A percentile compares a stretch with the other conserved stretches of the same genome.
Evolutionary conservation across 768 basidiomycete species (phyloP).

Genomic region (Pleurotus tuber-regium): DNA sequence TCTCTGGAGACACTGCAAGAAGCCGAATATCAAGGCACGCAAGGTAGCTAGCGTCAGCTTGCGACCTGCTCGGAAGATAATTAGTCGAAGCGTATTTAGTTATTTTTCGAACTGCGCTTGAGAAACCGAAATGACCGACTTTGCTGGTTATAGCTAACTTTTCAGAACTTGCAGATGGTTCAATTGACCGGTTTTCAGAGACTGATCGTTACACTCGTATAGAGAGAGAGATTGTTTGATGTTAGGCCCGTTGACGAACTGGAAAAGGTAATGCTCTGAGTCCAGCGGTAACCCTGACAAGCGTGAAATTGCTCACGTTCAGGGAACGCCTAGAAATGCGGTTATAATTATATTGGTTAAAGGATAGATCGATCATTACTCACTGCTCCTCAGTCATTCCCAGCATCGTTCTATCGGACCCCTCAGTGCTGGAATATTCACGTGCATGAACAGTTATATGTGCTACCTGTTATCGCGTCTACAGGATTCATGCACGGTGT

Average conservation of each 20-base stretch:
- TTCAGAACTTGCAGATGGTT: background rate
- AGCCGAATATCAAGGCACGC: background rate
- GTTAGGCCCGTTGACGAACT: background rate
- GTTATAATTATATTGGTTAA: too few species aligned
- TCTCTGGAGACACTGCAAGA: background rate
- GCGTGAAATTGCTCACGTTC: too few species aligned
- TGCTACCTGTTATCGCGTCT: too few species aligned
- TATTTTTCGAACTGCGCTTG: conserved; percentile 4
- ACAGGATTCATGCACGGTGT: too few species aligned
- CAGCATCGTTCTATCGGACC: too few species aligned
- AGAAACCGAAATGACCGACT: conserved; percentile 1
- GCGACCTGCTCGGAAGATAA: conserved; percentile 7
- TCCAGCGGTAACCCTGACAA: background rate
- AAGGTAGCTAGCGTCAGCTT: conserved; percentile 4
- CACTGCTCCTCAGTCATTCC: too few species aligned
- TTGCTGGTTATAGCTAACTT: background rate
- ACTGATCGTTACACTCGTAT: background rate
- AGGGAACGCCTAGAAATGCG: too few species aligned
- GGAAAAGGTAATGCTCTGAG: background rate
- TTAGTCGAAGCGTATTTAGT: background rate
- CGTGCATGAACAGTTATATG: too few species aligned
- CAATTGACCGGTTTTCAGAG: background rate
- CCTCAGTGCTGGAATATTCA: too few species aligned
- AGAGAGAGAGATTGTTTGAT: background rate
- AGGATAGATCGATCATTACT: too few species aligned